phyloP scores from a whole-genome alignment of 2,329 filamentous ascomycete species.

The Dactylellina leptospora region DNA sequence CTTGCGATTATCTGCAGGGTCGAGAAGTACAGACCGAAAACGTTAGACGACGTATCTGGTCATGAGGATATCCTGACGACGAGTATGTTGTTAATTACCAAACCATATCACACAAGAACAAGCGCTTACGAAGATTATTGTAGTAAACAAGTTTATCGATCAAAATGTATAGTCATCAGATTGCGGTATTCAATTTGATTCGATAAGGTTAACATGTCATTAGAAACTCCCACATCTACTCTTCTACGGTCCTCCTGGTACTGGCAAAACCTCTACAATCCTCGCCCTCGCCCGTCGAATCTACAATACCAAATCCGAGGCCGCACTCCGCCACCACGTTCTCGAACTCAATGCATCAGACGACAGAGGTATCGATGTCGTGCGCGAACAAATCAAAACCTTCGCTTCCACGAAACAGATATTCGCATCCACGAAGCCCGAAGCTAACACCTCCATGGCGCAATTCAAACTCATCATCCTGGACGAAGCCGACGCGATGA shows the following conservation, averaged over 20 bases:
- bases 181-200: background rate
- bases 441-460: constrained; percentile 61
- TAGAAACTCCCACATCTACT: constrained; percentile 89
- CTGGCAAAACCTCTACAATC: constrained; percentile 96
- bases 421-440: constrained; percentile 70
- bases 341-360: constrained; percentile 97
- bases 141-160: constrained; percentile 92
- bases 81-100: constrained; percentile 60
- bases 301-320: constrained; percentile 72
- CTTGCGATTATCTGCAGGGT: constrained; percentile 69
- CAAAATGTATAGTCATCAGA: constrained; percentile 70
- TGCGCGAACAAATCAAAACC: constrained; percentile 98
- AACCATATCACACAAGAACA: background rate
- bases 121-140: background rate
- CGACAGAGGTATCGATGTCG: constrained; percentile 96
- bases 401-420: constrained; percentile 99
- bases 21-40: constrained; percentile 92
- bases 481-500: constrained; percentile 99
- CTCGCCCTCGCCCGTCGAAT: constrained; percentile 91
- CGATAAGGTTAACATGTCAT: constrained; percentile 9
- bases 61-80: constrained; percentile 97
- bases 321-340: constrained; percentile 98
- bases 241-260: constrained; percentile 94
- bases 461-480: constrained; percentile 93
- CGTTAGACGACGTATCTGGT: constrained; percentile 89